These are phyloP conservation scores for Pseudogymnoascus sp. DNA, from an alignment of 2,329 filamentous ascomycete genomes.

Conservation along the genomic window DNA sequence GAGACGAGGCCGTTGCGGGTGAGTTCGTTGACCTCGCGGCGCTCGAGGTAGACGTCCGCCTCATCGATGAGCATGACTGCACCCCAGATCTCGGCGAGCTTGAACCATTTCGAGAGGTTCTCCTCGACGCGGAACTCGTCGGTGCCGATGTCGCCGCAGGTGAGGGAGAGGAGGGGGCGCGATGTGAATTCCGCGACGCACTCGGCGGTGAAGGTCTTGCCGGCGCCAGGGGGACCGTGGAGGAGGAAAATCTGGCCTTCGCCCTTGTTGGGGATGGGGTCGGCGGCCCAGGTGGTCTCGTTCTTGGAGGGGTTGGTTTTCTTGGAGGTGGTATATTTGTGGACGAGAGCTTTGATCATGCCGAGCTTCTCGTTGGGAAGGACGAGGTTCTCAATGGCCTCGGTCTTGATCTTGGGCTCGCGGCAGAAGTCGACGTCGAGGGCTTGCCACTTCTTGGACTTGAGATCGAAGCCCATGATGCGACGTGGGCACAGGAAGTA, in stretches of 20 bases:
- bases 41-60: conserved; percentile 42
- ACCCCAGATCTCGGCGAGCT: conserved; percentile 41
- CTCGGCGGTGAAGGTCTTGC: conserved; percentile 20
- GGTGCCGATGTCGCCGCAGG: conserved; percentile 42
- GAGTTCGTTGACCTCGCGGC: conserved; percentile 26
- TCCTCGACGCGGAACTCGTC: conserved; percentile 37
- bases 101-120: conserved; percentile 39
- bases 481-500: conserved; percentile 20
- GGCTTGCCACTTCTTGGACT: conserved; percentile 21
- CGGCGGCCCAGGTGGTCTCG: conserved; percentile 12
- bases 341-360: conserved; percentile 20
- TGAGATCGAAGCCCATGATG: conserved; percentile 21
- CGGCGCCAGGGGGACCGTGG: conserved; percentile 17
- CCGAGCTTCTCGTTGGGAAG: conserved; percentile 18
- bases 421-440: conserved; percentile 20
- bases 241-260: conserved; percentile 17
- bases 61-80: conserved; percentile 45
- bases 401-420: conserved; percentile 17
- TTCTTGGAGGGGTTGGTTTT: conserved; percentile 10
- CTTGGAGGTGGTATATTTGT: conserved; percentile 17
- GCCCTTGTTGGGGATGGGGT: conserved; percentile 18
- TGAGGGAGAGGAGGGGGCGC: conserved; percentile 25
- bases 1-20: conserved; percentile 31
- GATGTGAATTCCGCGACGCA: conserved; percentile 23
- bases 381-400: conserved; percentile 20